A percentile compares a stretch with the other conserved stretches of the same genome.
Evolutionary conservation across 2,329 filamentous ascomycete genomes (phyloP).

Genomic region (Hypocrella siamensis): DNA sequence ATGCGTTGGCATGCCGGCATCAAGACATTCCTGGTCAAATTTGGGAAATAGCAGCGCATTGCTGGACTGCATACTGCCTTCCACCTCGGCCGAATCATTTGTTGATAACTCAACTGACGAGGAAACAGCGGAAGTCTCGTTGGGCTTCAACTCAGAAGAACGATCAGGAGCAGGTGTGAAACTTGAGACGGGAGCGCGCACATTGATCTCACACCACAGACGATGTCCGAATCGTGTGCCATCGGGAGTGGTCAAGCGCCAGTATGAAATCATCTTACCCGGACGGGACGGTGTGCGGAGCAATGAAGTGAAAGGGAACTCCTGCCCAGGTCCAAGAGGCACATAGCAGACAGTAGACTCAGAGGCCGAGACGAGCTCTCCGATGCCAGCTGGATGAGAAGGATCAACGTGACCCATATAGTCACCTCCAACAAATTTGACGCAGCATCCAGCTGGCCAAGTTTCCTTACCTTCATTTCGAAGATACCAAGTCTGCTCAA

Average conservation of each 20-base stretch:
- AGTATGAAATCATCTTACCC: slow-evolving; percentile 84
- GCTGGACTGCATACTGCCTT: slow-evolving; percentile 10
- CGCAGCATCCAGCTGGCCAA: slow-evolving; percentile 82
- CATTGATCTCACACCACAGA: slow-evolving; percentile 84
- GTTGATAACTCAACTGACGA: not conserved
- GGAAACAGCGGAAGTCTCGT: slow-evolving; percentile 3
- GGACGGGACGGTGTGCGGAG: slow-evolving; percentile 65
- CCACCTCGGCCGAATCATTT: slow-evolving; percentile 1
- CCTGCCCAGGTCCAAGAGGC: slow-evolving; percentile 56
- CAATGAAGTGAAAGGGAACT: slow-evolving; percentile 65
- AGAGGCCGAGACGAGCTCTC: slow-evolving; percentile 60
- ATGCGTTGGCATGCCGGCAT: slow-evolving; percentile 59
- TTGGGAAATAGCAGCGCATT: slow-evolving; percentile 95
- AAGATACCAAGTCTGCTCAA: slow-evolving; percentile 84
- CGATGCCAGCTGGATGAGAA: slow-evolving; percentile 60
- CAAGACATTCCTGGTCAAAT: slow-evolving; percentile 83
- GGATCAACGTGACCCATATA: slow-evolving; percentile 90
- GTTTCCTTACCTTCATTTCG: slow-evolving; percentile 63
- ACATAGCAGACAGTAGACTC: slow-evolving; percentile 66
- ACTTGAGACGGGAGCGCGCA: slow-evolving; percentile 27
- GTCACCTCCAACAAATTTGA: slow-evolving; percentile 86
- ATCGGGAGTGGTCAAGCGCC: slow-evolving; percentile 73
- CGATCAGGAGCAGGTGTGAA: slow-evolving; percentile 1
- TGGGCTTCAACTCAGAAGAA: slow-evolving; percentile 10
- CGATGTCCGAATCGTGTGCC: slow-evolving; percentile 81